Evolutionary conservation across 495 filamentous ascomycete genomes (phyloP).

Genomic region (Neurospora tetraspora): DNA sequence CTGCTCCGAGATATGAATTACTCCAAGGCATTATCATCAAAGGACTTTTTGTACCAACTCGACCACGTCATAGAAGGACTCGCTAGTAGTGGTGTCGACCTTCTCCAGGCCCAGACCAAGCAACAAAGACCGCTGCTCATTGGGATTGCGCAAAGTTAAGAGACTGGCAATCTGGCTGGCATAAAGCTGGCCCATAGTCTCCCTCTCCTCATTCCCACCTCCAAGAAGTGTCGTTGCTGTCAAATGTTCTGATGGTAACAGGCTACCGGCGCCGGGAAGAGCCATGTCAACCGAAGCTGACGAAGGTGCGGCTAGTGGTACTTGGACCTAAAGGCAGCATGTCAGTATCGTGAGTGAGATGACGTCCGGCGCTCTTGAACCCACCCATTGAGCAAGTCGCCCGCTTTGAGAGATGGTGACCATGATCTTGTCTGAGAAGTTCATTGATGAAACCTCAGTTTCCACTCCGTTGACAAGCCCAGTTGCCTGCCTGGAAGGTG

Average conservation of each 20-base stretch:
- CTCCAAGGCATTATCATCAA: slow-evolving; percentile 9
- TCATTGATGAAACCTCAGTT: slow-evolving; percentile 61
- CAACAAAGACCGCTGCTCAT: slow-evolving; percentile 71
- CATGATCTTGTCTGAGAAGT: slow-evolving; percentile 87
- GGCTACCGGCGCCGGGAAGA: slow-evolving; percentile 41
- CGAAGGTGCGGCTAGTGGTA: slow-evolving; percentile 64
- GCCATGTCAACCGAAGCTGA: slow-evolving; percentile 46
- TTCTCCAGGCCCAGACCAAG: slow-evolving; percentile 71
- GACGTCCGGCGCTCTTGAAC: slow-evolving; percentile 11
- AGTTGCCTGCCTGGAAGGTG: slow-evolving; percentile 53
- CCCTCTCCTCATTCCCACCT: slow-evolving; percentile 66
- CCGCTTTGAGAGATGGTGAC: slow-evolving; percentile 82
- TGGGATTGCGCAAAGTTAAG: slow-evolving; percentile 57
- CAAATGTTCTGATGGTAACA: slow-evolving; percentile 68
- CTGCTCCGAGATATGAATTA: neutral
- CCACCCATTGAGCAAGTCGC: slow-evolving; percentile 84
- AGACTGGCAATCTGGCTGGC: slow-evolving; percentile 80
- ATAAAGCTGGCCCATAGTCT: slow-evolving; percentile 76
- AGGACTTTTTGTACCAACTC: slow-evolving; percentile 62
- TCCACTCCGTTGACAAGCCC: slow-evolving; percentile 53
- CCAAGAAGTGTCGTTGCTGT: slow-evolving; percentile 85
- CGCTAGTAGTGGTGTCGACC: slow-evolving; percentile 44
- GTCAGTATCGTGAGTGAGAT: neutral
- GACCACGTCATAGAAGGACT: slow-evolving; percentile 73
- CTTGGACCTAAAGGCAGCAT: slow-evolving; percentile 57